Evolutionary conservation across 208 protist species (phyloP), one percentile per base, ranked within the genome.

Genomic region (Acanthamoeba polyphaga): DNA sequence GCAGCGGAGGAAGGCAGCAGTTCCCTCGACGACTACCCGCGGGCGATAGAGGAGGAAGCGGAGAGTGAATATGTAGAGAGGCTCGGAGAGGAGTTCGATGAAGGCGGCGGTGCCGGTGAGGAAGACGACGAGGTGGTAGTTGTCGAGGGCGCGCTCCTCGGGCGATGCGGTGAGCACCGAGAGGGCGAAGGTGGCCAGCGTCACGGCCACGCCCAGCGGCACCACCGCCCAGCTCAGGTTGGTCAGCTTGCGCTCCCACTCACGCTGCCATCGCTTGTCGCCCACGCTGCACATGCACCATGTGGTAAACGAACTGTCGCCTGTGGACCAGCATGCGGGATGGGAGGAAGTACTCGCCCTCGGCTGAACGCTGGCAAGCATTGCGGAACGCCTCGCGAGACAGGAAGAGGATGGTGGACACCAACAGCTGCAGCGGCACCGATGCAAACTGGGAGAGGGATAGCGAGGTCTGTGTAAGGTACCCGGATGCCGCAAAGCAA

Each of bases 81-180:
- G 82, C 38, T 90, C 82, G 27, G 82, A 90, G n/a, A 90, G 82
- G 15, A 90, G 82, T 53, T 90, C 82, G 49, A 90, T 90, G 82
- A 90, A 90, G n/a, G 82, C 43, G 9, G 82, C 82, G 0, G 29
- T 32, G n/a, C 82, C 82, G 29, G 82, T 90, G 38, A 90, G 5
- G 82, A 90, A 68, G 53, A 90, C 10, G 7, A 90, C 82, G 27
- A 68, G 55, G 82, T 90, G 55, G 43, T 90, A 90, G 53, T 90
- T 43, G 43, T 60, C 55, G 6, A 90, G 82, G 19, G 55, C 58
- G 27, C n/a, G 22, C 43, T 90, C 82, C 27, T 90, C 82, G n/a
- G 29, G n/a, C n/a, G 82, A 90, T 2, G 82, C 82, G 19, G 82
- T 70, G 53, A 68, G 32, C 49, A 90, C n/a, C 1, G 82, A 90